Evolutionary conservation across 1,284 basidiomycete species (phyloP).

Genomic region (Pisolithus thermaeus): DNA sequence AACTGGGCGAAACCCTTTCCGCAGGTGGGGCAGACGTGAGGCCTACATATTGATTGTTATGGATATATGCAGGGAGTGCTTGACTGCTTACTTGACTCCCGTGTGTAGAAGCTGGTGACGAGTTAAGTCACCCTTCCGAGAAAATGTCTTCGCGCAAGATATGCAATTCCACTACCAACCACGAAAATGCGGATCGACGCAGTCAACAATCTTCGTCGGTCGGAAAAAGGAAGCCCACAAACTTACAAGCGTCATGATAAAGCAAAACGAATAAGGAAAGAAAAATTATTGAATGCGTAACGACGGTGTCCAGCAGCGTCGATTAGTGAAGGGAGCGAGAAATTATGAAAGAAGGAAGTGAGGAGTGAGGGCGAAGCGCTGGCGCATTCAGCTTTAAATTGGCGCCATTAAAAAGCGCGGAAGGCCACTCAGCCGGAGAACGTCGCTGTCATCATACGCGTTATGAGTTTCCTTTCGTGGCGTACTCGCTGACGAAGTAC

Average conservation of each 20-base stretch:
- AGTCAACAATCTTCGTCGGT: not conserved
- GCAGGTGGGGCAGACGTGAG: conserved; percentile 42
- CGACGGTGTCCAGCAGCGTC: conserved; percentile 38
- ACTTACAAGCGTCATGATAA: conserved; percentile 24
- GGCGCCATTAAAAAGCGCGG: conserved; percentile 18
- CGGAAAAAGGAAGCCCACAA: not conserved
- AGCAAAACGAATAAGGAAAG: not conserved
- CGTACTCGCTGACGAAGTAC: conserved; percentile 4
- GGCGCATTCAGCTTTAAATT: not conserved
- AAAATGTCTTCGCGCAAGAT: conserved; percentile 40
- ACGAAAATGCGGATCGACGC: conserved; percentile 3
- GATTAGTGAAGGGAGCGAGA: conserved; percentile 11
- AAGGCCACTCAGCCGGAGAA: conserved; percentile 6
- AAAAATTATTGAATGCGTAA: conserved; percentile 16
- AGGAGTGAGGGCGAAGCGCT: conserved; percentile 2
- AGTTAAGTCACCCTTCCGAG: conserved; percentile 46
- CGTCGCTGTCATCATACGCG: conserved; percentile 2
- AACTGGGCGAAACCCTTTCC: conserved; percentile 47
- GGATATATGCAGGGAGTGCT: not conserved
- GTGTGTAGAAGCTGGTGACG: conserved; percentile 45
- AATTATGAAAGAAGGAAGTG: conserved; percentile 7
- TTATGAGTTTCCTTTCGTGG: conserved; percentile 6
- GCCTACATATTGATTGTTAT: conserved; percentile 28
- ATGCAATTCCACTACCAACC: conserved; percentile 28
- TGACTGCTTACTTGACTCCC: conserved; percentile 37